phyloP scores from a whole-genome alignment of 2,329 filamentous ascomycete species.

The Penicillium sp. region DNA sequence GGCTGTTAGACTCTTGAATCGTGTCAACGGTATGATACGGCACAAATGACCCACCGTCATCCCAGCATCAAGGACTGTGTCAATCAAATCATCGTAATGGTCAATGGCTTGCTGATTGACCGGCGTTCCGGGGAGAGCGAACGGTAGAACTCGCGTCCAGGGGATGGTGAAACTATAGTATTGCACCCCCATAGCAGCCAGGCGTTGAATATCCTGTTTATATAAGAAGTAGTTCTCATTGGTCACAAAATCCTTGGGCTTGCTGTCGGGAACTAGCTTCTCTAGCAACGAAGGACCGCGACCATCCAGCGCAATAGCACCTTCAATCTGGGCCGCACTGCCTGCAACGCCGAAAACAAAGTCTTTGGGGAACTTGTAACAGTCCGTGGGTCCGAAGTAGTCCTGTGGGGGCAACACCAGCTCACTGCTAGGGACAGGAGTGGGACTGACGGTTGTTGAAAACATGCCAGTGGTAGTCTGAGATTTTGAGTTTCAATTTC shows the following conservation, averaged over 20 bases:
- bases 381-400: slow-evolving; percentile 48
- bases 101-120: slow-evolving; percentile 50
- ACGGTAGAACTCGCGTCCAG: slow-evolving; percentile 53
- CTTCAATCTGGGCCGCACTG: slow-evolving; percentile 49
- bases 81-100: slow-evolving; percentile 53
- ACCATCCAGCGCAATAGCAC: slow-evolving; percentile 44
- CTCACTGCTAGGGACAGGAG: slow-evolving; percentile 56
- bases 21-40: too few species aligned
- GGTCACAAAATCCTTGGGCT: slow-evolving; percentile 50
- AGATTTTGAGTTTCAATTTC: neutral
- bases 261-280: slow-evolving; percentile 32
- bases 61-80: slow-evolving; percentile 44
- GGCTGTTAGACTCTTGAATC: neutral
- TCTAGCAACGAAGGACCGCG: slow-evolving; percentile 43
- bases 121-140: slow-evolving; percentile 44
- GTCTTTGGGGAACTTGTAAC: slow-evolving; percentile 36
- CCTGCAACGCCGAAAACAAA: slow-evolving; percentile 49
- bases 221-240: slow-evolving; percentile 54
- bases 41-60: slow-evolving; percentile 25
- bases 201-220: slow-evolving; percentile 47
- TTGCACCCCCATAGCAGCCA: slow-evolving; percentile 42
- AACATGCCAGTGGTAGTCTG: slow-evolving; percentile 40
- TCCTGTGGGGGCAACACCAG: slow-evolving; percentile 57
- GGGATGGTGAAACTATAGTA: slow-evolving; percentile 50
- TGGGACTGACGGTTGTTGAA: slow-evolving; percentile 57